phyloP scores from a whole-genome alignment of 768 basidiomycete species.

The Russula compacta region DNA sequence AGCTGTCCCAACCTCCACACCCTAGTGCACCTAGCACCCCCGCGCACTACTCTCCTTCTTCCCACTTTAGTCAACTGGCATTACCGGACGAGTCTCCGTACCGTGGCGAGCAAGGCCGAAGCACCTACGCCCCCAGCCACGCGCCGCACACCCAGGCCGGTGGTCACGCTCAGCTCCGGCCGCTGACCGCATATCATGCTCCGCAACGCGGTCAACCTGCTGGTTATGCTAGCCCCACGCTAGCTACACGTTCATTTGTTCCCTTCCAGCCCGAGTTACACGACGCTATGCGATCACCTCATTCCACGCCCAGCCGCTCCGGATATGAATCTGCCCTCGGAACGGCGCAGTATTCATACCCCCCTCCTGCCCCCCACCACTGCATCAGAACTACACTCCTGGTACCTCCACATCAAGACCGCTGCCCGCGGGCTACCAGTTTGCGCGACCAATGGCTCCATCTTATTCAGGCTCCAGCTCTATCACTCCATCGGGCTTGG shows the following conservation, averaged over 20 bases:
- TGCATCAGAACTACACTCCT: neutral
- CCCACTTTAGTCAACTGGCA: constrained; percentile 8
- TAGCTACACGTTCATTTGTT: constrained; percentile 1
- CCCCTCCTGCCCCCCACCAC: neutral
- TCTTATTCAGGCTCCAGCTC: neutral
- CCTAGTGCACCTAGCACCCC: constrained; percentile 2
- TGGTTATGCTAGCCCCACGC: neutral
- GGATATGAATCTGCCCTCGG: neutral
- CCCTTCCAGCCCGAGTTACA: neutral
- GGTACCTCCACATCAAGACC: neutral
- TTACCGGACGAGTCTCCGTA: constrained; percentile 4
- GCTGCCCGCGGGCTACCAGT: neutral
- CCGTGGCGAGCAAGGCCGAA: constrained; percentile 7
- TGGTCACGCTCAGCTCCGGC: constrained; percentile 5
- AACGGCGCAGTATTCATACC: constrained; percentile 1
- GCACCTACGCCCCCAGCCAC: constrained; percentile 6
- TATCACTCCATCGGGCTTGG: constrained; percentile 2
- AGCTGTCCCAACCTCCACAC: constrained; percentile 16
- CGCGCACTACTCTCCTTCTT: constrained; percentile 7
- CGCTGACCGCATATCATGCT: constrained; percentile 9
- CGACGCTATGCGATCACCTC: neutral
- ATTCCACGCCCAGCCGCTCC: neutral
- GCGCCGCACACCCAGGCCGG: constrained; percentile 2
- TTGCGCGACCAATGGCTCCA: constrained; percentile 2
- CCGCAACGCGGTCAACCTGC: constrained; percentile 2